Conservation (phyloP, 2,329 filamentous ascomycete genomes). For the Magnaporthiopsis rhizophila region DNA sequence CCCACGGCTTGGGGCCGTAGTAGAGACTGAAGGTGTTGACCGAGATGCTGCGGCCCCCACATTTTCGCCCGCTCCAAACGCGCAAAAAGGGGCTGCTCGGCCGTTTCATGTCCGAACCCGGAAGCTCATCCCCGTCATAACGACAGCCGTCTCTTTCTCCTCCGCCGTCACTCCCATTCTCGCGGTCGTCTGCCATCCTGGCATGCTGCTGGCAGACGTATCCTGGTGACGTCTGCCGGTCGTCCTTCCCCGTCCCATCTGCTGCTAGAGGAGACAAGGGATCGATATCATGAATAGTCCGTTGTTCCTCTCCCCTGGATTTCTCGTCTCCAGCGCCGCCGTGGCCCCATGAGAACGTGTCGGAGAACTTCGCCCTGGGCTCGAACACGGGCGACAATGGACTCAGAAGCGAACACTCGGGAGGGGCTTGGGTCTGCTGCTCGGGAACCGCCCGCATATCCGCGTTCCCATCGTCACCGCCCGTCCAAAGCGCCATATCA, state of each 20-base stretch:
- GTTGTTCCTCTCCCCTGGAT: not conserved
- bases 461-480: not conserved
- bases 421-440: not conserved
- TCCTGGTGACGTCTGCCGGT: not conserved
- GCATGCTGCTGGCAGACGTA: too few relatives aligned
- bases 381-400: conserved; percentile 22
- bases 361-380: conserved; percentile 14
- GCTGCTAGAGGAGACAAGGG: not conserved
- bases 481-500: not conserved
- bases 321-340: not conserved
- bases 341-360: not conserved
- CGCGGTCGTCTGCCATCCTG: too few relatives aligned
- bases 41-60: not conserved
- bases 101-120: not conserved
- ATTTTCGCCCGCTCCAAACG: not conserved
- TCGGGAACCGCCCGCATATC: not conserved
- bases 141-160: not conserved
- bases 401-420: conserved; percentile 8
- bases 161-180: not conserved
- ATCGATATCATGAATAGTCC: not conserved
- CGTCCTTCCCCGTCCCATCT: not conserved
- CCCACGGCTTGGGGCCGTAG: conserved; percentile 7
- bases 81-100: not conserved
- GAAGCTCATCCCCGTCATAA: not conserved
- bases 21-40: not conserved